Base-by-base conservation (phyloP, 805 yeast species). In the Kuraishia ogatae region DNA sequence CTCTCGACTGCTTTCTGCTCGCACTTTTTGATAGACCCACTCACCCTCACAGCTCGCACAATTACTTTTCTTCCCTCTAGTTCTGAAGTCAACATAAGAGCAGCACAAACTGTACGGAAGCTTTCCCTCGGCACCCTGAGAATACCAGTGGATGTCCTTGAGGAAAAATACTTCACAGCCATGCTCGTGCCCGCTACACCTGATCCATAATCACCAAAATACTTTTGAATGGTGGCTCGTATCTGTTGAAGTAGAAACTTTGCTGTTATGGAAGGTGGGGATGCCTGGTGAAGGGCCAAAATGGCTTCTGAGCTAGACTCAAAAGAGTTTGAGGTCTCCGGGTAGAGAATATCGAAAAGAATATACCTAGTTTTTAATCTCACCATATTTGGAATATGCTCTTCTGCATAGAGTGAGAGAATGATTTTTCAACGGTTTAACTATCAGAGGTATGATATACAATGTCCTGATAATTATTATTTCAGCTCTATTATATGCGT, bases 1-100 rank as follows among this genome's bases (percentile, higher is more conserved):
- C 81, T 73, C 55, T 76, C 67, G 28, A 89, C 82, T 0, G 91
- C 85, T 56, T 75, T 80, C 59, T 83, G 79, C 65, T 92, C 96
- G 59, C 96, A 81, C 64, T 89, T 89, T 65, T 84, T 85, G 35
- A 92, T 91, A 0, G 97, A 90, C 0, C 97, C 98, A 63, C 96
- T 85, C 0, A 89, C 82, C 56, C 85, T 87, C 3, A 79, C 70
- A 28, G 88, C 84, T 54, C 84, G 75, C 17, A 91, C 67, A 11
- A 86, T 76, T 3, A 83, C 79, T 6, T 71, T 69, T 29, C 64
- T 64, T 22, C 78, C 82, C 19, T 76, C 83, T 2, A 90, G 62
- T 28, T 71, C 70, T 47, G 73, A 74, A 11, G 85, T 79, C 51
- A 84, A 66, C 1, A 82, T 71, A 57, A 93, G 66, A 0, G 96